A percentile compares a stretch with the other conserved stretches of the same genome.
Conservation (phyloP, 148 eudicot species). For the Rhododendron molle region DNA sequence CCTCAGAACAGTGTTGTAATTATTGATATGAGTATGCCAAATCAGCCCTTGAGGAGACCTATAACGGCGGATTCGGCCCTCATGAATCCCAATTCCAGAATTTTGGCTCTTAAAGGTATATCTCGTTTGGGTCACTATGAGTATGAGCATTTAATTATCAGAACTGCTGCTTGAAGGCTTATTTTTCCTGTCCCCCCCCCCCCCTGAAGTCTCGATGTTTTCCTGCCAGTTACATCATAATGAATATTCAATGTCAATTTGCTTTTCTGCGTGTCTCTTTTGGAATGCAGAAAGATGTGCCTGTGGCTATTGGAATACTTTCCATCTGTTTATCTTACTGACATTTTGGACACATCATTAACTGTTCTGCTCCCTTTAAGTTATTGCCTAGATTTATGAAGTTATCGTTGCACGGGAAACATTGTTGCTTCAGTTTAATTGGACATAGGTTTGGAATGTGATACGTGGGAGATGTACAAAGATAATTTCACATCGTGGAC, state of each 20-base stretch:
- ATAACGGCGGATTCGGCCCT: constrained; percentile 96
- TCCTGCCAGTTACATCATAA: not conserved
- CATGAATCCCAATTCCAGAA: constrained; percentile 86
- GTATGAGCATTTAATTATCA: not conserved
- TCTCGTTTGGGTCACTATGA: not conserved
- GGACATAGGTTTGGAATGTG: not conserved
- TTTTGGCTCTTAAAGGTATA: constrained; percentile 90
- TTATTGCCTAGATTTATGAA: not conserved
- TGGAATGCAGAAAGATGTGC: not conserved
- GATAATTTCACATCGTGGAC: not conserved
- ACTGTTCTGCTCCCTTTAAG: not conserved
- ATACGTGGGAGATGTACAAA: not conserved
- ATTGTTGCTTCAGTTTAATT: not conserved
- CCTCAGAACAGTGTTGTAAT: constrained; percentile 97
- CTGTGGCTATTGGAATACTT: not conserved
- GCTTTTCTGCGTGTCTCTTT: not conserved
- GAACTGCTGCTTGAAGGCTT: not conserved
- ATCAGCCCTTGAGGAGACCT: constrained; percentile 90
- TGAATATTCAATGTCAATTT: not conserved
- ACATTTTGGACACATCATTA: not conserved
- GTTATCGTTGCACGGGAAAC: not conserved
- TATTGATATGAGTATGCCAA: constrained; percentile 95
- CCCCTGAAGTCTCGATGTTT: not conserved
- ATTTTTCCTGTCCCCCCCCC: too few relatives aligned
- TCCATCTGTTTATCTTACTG: not conserved